A percentile compares a stretch with the other conserved stretches of the same genome.
These are phyloP conservation scores for Novymonas esmeraldas DNA, from an alignment of 208 protist genomes.

Conservation along the genomic window DNA sequence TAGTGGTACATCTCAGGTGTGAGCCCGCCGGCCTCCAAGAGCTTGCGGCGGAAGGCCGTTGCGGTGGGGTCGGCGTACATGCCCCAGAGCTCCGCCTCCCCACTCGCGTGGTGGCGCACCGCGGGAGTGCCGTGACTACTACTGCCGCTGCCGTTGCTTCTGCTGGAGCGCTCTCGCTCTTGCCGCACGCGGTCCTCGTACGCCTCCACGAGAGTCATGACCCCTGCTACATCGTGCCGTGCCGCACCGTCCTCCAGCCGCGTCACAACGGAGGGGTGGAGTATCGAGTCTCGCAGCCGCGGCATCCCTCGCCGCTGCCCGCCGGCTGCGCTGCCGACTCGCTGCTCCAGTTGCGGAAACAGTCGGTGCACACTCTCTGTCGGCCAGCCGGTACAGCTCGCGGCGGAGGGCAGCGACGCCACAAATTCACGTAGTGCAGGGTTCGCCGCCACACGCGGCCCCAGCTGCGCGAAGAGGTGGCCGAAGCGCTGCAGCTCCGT, in stretches of 20 bases:
- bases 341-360: constrained; percentile 76
- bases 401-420: constrained; percentile 30
- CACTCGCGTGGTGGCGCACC: constrained; percentile 10
- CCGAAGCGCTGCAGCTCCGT: constrained; percentile 44
- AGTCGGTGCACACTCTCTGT: constrained; percentile 49
- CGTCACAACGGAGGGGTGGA: constrained; percentile 51
- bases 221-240: constrained; percentile 27
- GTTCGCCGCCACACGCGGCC: constrained; percentile 35
- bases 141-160: no score
- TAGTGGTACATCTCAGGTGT: constrained; percentile 92
- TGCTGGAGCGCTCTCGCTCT: constrained; percentile 38
- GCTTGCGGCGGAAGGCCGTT: constrained; percentile 46
- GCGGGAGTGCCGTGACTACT: constrained; percentile 12
- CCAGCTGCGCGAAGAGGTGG: constrained; percentile 39
- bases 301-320: no score
- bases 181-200: constrained; percentile 54
- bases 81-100: constrained; percentile 66
- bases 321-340: constrained; percentile 4
- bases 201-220: constrained; percentile 56
- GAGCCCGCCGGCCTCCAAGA: constrained; percentile 62
- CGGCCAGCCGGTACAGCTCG: constrained; percentile 41
- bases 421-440: constrained; percentile 52
- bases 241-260: constrained; percentile 59
- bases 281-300: constrained; percentile 70
- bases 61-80: constrained; percentile 55